These are phyloP conservation scores for Apiospora koreana DNA, from an alignment of 2,329 filamentous ascomycete species.

Conservation along the genomic window DNA sequence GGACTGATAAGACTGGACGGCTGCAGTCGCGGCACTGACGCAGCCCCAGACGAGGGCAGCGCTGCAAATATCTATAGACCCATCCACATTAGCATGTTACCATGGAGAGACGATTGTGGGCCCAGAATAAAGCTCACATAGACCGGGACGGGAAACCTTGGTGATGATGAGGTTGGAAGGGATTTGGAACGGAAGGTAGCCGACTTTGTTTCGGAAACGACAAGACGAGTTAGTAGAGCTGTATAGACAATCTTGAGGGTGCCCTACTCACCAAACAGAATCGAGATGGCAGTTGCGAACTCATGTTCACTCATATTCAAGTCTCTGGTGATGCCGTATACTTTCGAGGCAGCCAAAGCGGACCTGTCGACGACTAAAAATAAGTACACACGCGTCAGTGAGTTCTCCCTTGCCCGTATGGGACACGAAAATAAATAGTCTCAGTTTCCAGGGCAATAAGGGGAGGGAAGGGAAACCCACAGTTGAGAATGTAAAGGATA, in stretches of 20 bases:
- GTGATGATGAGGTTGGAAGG: constrained; percentile 39
- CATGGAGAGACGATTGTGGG: too few species aligned
- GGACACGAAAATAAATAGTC: too few species aligned
- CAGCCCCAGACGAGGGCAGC: constrained; percentile 52
- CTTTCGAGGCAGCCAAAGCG: constrained; percentile 38
- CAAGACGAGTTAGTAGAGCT: background rate
- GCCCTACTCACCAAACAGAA: constrained; percentile 26
- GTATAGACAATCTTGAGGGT: too few species aligned
- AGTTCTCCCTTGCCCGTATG: too few species aligned
- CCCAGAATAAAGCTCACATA: constrained; percentile 30
- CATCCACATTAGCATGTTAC: background rate
- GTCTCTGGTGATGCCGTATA: constrained; percentile 41
- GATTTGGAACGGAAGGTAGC: constrained; percentile 39
- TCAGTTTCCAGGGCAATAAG: too few species aligned
- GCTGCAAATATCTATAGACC: constrained; percentile 40
- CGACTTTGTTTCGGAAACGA: constrained; percentile 18
- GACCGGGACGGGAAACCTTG: constrained; percentile 41
- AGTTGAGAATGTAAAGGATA: constrained; percentile 42
- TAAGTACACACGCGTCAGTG: too few species aligned
- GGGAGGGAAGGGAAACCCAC: constrained; percentile 14
- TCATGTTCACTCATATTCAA: constrained; percentile 37
- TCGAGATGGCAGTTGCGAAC: constrained; percentile 39
- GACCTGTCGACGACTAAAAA: constrained; percentile 33
- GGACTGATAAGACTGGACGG: constrained; percentile 46
- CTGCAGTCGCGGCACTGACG: constrained; percentile 50